These are phyloP conservation scores for Xylaria polymorpha DNA, from an alignment of 2,329 filamentous ascomycete species.

Conservation along the genomic window DNA sequence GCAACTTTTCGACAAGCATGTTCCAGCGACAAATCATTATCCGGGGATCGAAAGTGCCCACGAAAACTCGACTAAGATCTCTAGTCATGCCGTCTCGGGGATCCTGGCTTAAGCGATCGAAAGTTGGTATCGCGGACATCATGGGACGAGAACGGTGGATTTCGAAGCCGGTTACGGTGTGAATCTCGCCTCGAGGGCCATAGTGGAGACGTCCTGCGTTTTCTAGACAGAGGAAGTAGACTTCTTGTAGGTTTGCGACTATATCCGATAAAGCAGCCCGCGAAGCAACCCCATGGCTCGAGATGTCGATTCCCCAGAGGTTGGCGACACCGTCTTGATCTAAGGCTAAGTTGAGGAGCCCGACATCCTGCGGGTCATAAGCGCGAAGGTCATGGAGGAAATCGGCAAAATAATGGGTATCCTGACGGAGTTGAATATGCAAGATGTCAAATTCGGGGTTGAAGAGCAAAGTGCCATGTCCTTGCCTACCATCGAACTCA, in stretches of 20 bases:
- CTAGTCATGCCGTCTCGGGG: slow-evolving; percentile 18
- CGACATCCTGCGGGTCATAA: slow-evolving; percentile 22
- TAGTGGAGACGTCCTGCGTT: slow-evolving; percentile 13
- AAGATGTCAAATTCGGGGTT: slow-evolving; percentile 35
- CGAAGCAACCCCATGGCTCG: not conserved
- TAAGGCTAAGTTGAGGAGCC: slow-evolving; percentile 30
- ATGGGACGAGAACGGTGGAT: slow-evolving; percentile 32
- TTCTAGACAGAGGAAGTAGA: slow-evolving; percentile 22
- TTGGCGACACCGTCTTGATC: not conserved
- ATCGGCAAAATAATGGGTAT: not conserved
- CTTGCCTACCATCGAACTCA: not conserved
- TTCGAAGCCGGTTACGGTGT: slow-evolving; percentile 17
- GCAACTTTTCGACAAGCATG: slow-evolving; percentile 7
- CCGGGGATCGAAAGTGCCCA: slow-evolving; percentile 28
- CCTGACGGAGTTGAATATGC: not conserved
- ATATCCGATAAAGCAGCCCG: slow-evolving; percentile 14
- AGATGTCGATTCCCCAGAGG: not conserved
- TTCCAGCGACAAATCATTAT: slow-evolving; percentile 18
- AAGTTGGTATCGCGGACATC: slow-evolving; percentile 19
- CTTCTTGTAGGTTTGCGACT: slow-evolving; percentile 16
- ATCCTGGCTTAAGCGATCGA: slow-evolving; percentile 29
- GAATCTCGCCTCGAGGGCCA: slow-evolving; percentile 15
- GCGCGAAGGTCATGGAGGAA: slow-evolving; percentile 21
- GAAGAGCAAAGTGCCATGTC: slow-evolving; percentile 7
- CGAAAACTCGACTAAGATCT: slow-evolving; percentile 29